These are phyloP conservation scores for Gossypium davidsonii DNA, from an alignment of 441 rosid species.

Conservation along the genomic window DNA sequence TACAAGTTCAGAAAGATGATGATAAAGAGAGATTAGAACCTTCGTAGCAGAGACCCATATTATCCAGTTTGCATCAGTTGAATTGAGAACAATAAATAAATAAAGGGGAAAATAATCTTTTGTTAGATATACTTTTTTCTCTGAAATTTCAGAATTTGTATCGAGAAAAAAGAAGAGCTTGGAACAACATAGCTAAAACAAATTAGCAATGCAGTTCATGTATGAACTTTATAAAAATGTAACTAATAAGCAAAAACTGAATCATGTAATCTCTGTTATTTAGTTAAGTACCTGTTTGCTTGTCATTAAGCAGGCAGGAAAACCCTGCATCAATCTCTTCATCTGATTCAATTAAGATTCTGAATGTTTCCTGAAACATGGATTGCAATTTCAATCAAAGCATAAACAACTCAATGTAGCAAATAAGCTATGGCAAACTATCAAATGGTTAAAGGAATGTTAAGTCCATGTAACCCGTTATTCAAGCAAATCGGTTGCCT, in stretches of 20 bases:
- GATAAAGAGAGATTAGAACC: neutral
- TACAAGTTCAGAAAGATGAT: neutral
- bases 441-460: neutral
- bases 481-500: conserved; percentile 1
- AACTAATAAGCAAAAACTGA: neutral
- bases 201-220: neutral
- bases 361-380: conserved; percentile 39
- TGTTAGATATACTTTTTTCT: neutral
- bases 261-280: neutral
- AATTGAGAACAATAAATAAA: neutral
- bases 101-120: neutral
- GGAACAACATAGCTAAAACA: neutral
- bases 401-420: neutral
- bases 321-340: conserved; percentile 77
- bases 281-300: conserved; percentile 43
- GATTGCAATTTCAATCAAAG: conserved; percentile 9
- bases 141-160: neutral
- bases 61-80: neutral
- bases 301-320: conserved; percentile 55
- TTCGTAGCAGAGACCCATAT: neutral
- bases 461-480: neutral
- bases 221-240: neutral
- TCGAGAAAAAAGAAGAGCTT: neutral
- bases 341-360: conserved; percentile 55
- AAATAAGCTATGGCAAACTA: neutral